These are phyloP conservation scores for Aspergillus melleus DNA, from an alignment of 2,329 filamentous ascomycete genomes.

Conservation along the genomic window DNA sequence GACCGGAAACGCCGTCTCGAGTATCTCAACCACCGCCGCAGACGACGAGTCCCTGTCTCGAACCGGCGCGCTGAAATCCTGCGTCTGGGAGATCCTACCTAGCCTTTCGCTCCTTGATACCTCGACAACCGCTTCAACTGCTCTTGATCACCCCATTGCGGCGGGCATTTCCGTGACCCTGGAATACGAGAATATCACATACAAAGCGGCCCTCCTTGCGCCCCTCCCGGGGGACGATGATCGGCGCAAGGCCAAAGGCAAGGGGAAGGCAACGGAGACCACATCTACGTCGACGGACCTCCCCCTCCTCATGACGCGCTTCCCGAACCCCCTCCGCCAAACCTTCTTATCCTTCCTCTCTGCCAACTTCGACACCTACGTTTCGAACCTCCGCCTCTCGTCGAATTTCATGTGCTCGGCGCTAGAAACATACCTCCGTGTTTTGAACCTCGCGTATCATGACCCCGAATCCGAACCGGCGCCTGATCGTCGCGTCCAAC, in stretches of 20 bases:
- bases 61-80: constrained; percentile 50
- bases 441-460: constrained; percentile 1
- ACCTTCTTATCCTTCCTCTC: constrained; percentile 51
- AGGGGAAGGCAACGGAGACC: neutral
- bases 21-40: constrained; percentile 38
- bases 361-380: constrained; percentile 52
- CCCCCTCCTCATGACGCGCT: constrained; percentile 52
- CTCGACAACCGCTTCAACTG: too few species aligned
- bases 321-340: constrained; percentile 52
- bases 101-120: neutral
- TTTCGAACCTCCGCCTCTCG: constrained; percentile 45
- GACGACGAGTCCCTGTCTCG: constrained; percentile 43
- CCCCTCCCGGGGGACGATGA: constrained; percentile 2
- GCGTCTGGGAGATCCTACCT: constrained; percentile 42
- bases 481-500: too few species aligned
- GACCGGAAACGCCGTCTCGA: constrained; percentile 50
- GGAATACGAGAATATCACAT: constrained; percentile 50
- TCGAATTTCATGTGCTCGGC: constrained; percentile 46
- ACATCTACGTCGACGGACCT: constrained; percentile 44
- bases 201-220: constrained; percentile 53
- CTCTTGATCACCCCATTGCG: neutral
- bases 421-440: constrained; percentile 42
- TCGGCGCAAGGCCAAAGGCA: neutral
- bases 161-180: constrained; percentile 50
- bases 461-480: too few species aligned